Conservation (phyloP, 768 basidiomycete species). For the Calocybe cyanea region DNA sequence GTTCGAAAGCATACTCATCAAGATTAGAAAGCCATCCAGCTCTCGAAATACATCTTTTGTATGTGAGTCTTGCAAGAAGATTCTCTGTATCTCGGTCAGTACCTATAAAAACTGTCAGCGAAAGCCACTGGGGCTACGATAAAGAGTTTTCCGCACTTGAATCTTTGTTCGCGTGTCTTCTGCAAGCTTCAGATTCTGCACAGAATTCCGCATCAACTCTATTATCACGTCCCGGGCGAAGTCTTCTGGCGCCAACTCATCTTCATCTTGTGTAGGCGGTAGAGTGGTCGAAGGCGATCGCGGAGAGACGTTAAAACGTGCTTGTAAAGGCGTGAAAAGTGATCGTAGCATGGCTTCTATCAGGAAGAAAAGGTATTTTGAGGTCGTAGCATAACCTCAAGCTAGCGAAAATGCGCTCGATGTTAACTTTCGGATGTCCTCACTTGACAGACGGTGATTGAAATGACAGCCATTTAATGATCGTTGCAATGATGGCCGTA, state of each 20-base stretch:
- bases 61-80: slow-evolving; percentile 58
- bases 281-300: slow-evolving; percentile 19
- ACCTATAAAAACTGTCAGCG: slow-evolving; percentile 36
- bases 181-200: slow-evolving; percentile 66
- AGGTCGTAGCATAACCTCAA: slow-evolving; percentile 8
- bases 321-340: slow-evolving; percentile 55
- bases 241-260: slow-evolving; percentile 56
- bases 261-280: slow-evolving; percentile 29
- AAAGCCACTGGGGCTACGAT: background rate
- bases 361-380: background rate
- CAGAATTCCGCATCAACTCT: slow-evolving; percentile 63
- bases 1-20: slow-evolving; percentile 70
- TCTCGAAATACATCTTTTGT: slow-evolving; percentile 80
- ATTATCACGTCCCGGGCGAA: slow-evolving; percentile 71
- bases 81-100: slow-evolving; percentile 61
- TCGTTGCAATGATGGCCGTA: slow-evolving; percentile 9
- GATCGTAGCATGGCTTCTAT: slow-evolving; percentile 47
- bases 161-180: slow-evolving; percentile 41
- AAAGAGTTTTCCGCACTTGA: slow-evolving; percentile 40
- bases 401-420: slow-evolving; percentile 9
- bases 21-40: slow-evolving; percentile 73
- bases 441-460: slow-evolving; percentile 11
- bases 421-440: slow-evolving; percentile 4
- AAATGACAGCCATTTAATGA: slow-evolving; percentile 15
- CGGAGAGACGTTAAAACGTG: slow-evolving; percentile 48